Conservation (phyloP, 1,284 basidiomycete species). For the Taiwanofungus camphoratus region DNA sequence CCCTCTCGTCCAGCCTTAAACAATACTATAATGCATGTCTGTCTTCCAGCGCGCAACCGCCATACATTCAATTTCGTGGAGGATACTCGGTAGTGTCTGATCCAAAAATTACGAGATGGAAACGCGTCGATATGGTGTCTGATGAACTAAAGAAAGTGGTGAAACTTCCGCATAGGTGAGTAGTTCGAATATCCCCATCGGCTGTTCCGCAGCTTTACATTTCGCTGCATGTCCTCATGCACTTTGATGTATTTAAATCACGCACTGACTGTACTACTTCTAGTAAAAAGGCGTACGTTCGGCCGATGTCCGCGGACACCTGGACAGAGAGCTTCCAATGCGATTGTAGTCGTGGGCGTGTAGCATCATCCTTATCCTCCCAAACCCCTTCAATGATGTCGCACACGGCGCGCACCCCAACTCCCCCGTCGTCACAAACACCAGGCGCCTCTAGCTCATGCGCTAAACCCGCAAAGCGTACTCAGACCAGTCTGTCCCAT, state of each 20-base stretch:
- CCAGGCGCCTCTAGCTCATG: background rate
- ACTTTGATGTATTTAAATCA: background rate
- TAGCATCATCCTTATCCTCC: background rate
- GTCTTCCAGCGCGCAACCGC: background rate
- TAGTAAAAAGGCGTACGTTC: background rate
- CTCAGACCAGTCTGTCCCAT: constrained; percentile 13
- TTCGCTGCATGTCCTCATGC: background rate
- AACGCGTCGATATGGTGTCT: constrained; percentile 13
- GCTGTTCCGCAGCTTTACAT: background rate
- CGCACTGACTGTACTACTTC: background rate
- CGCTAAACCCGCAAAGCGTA: constrained; percentile 10
- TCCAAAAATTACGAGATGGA: constrained; percentile 8
- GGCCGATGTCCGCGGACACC: background rate
- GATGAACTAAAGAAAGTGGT: constrained; percentile 9
- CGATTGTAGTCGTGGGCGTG: constrained; percentile 9
- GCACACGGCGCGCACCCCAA: background rate
- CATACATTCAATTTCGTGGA: constrained; percentile 14
- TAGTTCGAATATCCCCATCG: background rate
- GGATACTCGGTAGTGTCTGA: constrained; percentile 20
- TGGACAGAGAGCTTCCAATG: constrained; percentile 10
- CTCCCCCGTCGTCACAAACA: background rate
- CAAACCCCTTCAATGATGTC: background rate
- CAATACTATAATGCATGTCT: constrained; percentile 5
- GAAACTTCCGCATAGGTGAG: constrained; percentile 16
- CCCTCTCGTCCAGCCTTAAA: constrained; percentile 6